Evolutionary conservation across 2,329 filamentous ascomycete genomes (phyloP), one percentile per base, ranked within the genome.

Genomic region (Trichoderma sp.): DNA sequence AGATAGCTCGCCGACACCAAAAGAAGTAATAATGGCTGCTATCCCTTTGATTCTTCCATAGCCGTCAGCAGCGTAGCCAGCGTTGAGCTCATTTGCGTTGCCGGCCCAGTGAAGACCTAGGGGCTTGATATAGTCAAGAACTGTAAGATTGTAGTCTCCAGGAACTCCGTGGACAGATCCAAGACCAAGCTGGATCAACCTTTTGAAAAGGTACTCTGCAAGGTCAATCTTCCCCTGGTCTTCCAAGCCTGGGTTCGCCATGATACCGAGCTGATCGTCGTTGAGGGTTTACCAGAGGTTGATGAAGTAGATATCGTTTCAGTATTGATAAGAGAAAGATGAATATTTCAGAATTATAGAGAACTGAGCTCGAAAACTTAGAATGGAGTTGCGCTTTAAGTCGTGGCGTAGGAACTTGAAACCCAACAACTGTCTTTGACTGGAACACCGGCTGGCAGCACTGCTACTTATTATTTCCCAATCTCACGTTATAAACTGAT

Each of bases 41-140:
- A 86, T 78, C 6, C 85, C 85, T 73, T 87, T 88, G 72, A 88
- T 82, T 14, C 88, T 81, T 3, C 86, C 84, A 74, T 90, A 90
- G 2, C 86, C 88, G 73, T 90, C 88, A 3, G 86, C 86, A 0
- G 87, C 86, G 73, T 89, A 89, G 3, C 82, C 86, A 3, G 86
- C 85, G 73, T 89, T 89, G 62, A 90, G 83, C 77, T 90, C 88
- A 74, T 89, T 90, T 69, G 84, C 82, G 73, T 86, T 89, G 72
- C 87, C 87, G 12, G 86, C 83, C 83, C 83, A 84, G 15, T 74
- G 75, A 21, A 84, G 74, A 2, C 81, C 82, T 6, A 79, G 71
- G 0, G 80, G 81, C 61, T 80, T 76, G 70, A 84, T 76, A 39
- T 81, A 77, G 74, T 84, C 82, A 6, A 83, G 77, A 26, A 81